phyloP scores from a whole-genome alignment of 352 stramenopile genomes.

The Phytophthora citrophthora region DNA sequence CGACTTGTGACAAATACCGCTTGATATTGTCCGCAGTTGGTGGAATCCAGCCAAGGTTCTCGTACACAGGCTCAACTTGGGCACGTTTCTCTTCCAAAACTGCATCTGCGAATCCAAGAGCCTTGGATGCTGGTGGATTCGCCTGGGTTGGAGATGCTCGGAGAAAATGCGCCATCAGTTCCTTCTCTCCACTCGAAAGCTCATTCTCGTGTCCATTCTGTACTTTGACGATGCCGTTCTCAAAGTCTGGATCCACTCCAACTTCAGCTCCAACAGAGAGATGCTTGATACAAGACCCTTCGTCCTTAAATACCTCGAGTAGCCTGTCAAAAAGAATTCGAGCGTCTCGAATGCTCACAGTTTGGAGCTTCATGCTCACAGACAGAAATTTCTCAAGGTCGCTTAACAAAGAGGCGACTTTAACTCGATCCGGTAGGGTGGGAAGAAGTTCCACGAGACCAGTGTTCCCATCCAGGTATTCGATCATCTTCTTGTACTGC shows the following conservation, averaged over 20 bases:
- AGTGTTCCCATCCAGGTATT: not conserved
- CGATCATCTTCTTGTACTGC: not conserved
- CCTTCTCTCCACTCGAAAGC: not conserved
- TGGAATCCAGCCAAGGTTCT: not conserved
- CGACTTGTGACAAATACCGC: not conserved
- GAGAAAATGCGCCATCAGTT: not conserved
- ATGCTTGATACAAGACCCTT: not conserved
- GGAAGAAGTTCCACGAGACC: not conserved
- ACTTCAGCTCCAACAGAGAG: not conserved
- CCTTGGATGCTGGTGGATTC: not conserved
- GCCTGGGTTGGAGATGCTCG: not conserved
- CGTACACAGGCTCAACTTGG: not conserved
- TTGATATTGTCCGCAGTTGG: not conserved
- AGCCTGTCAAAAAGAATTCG: not conserved
- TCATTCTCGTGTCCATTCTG: not conserved
- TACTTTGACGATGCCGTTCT: not conserved
- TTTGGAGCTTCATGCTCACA: not conserved
- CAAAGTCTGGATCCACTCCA: not conserved
- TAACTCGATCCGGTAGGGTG: not conserved
- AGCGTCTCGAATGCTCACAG: not conserved
- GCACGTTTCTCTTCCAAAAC: not conserved
- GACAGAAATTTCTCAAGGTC: not conserved
- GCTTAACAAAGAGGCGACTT: not conserved
- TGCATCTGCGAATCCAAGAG: not conserved
- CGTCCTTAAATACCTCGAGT: not conserved